These are phyloP conservation scores for Leucocoprinus sp. DNA, from an alignment of 768 basidiomycete genomes.

Conservation along the genomic window DNA sequence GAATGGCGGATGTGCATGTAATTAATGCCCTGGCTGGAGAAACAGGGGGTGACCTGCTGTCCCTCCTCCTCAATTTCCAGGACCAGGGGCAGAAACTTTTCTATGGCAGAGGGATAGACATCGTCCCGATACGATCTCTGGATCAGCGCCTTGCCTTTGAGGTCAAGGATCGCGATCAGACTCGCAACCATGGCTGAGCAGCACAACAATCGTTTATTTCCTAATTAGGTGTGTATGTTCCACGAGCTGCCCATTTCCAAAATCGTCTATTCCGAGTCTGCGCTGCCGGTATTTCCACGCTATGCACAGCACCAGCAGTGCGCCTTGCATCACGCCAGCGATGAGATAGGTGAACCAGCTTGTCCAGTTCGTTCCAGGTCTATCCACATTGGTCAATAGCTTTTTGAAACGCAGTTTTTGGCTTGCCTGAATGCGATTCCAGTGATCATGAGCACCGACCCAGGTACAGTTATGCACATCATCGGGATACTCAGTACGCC, in stretches of 20 bases:
- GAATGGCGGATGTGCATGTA: slow-evolving; percentile 99
- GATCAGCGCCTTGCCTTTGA: slow-evolving; percentile 97
- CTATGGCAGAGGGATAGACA: slow-evolving; percentile 81
- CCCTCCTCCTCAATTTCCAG: slow-evolving; percentile 98
- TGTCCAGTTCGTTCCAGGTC: slow-evolving; percentile 5
- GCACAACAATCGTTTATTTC: neutral
- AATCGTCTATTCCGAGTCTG: slow-evolving; percentile 79
- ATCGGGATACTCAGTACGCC: slow-evolving; percentile 91
- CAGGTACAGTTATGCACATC: slow-evolving; percentile 93
- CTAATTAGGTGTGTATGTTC: slow-evolving; percentile 3
- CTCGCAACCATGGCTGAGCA: slow-evolving; percentile 33
- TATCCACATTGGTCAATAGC: too few relatives aligned
- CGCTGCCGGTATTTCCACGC: slow-evolving; percentile 76
- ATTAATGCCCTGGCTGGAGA: slow-evolving; percentile 91
- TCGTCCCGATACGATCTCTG: slow-evolving; percentile 96
- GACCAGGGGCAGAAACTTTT: slow-evolving; percentile 87
- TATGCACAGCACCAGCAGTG: slow-evolving; percentile 78
- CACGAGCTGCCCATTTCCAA: too few relatives aligned
- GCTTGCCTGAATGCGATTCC: slow-evolving; percentile 62
- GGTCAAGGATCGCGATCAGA: slow-evolving; percentile 90
- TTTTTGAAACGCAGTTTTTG: neutral
- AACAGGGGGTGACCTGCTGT: slow-evolving; percentile 92
- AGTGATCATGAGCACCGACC: slow-evolving; percentile 76
- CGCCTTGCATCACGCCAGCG: slow-evolving; percentile 77
- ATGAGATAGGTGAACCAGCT: slow-evolving; percentile 75